These are phyloP conservation scores for Fomitopsis palustris DNA, from an alignment of 1,284 basidiomycete genomes.

Conservation along the genomic window DNA sequence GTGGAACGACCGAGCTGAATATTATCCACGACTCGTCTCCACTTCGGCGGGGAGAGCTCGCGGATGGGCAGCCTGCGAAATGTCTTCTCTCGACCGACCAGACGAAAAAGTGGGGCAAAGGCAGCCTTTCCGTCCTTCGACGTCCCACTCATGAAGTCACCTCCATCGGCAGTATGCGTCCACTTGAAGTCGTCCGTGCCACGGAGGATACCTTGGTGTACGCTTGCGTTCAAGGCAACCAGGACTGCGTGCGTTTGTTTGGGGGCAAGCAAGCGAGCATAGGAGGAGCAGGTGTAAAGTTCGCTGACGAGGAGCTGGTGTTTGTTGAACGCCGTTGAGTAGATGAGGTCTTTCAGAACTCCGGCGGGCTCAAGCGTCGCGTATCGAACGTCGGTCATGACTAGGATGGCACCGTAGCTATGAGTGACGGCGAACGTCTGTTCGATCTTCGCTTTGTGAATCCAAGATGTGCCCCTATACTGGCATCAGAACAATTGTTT, in stretches of 20 bases:
- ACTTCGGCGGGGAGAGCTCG: background rate
- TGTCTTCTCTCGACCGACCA: background rate
- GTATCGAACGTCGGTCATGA: constrained; percentile 2
- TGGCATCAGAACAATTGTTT: background rate
- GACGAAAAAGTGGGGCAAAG: constrained; percentile 4
- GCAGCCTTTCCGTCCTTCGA: background rate
- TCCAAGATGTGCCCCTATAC: background rate
- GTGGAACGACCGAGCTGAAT: background rate
- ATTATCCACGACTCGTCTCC: constrained; percentile 1
- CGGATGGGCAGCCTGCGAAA: background rate
- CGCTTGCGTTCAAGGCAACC: background rate
- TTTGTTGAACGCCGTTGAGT: background rate
- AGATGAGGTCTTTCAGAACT: constrained; percentile 1
- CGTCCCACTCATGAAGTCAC: constrained; percentile 4
- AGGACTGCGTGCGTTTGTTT: background rate
- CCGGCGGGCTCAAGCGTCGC: background rate
- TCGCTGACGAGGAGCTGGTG: constrained; percentile 5
- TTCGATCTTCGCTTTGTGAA: background rate
- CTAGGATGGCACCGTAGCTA: constrained; percentile 5
- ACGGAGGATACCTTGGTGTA: background rate
- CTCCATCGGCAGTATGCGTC: constrained; percentile 2
- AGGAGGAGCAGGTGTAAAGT: constrained; percentile 7
- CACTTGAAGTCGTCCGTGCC: background rate
- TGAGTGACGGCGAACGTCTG: constrained; percentile 1
- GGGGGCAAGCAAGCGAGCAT: constrained; percentile 7